phyloP scores from a whole-genome alignment of 495 filamentous ascomycete genomes.

The Aspergillus cavernicola region DNA sequence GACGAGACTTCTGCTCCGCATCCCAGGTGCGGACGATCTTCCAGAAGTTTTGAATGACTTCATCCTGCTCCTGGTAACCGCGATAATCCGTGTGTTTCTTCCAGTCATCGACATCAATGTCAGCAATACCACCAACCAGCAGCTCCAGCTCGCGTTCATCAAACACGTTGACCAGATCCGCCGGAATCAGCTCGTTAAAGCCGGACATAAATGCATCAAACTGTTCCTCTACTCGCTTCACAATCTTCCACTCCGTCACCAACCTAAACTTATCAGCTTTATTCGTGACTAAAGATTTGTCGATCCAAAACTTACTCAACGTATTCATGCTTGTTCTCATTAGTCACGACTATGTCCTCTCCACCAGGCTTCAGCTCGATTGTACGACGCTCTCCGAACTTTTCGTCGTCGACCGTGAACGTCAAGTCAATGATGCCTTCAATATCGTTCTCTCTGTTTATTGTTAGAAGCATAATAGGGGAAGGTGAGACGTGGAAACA shows the following conservation, averaged over 20 bases:
- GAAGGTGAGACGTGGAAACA: constrained; percentile 21
- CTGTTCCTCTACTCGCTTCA: constrained; percentile 95
- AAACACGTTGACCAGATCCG: constrained; percentile 96
- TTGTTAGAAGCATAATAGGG: background rate
- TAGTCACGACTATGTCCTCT: constrained; percentile 88
- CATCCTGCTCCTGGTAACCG: constrained; percentile 96
- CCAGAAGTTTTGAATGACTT: constrained; percentile 98
- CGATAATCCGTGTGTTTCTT: constrained; percentile 99
- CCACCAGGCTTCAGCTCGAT: constrained; percentile 92
- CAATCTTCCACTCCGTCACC: constrained; percentile 98
- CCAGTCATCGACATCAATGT: constrained; percentile 99
- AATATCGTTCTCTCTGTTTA: constrained; percentile 82
- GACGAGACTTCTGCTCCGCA: constrained; percentile 92
- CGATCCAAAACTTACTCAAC: constrained; percentile 63
- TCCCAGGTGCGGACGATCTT: constrained; percentile 96
- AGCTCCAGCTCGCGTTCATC: constrained; percentile 96
- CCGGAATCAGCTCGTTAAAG: constrained; percentile 95
- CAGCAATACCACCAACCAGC: constrained; percentile 96
- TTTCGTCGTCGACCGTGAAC: constrained; percentile 94
- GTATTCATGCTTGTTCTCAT: constrained; percentile 94
- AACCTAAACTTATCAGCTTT: constrained; percentile 44
- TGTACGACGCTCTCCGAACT: constrained; percentile 88
- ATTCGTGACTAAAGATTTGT: background rate
- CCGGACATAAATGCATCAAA: constrained; percentile 97
- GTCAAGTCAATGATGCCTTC: constrained; percentile 86